Evolutionary conservation across 148 eudicot genomes (phyloP), one percentile per base, ranked within the genome.

Genomic region (Rheum nobile): DNA sequence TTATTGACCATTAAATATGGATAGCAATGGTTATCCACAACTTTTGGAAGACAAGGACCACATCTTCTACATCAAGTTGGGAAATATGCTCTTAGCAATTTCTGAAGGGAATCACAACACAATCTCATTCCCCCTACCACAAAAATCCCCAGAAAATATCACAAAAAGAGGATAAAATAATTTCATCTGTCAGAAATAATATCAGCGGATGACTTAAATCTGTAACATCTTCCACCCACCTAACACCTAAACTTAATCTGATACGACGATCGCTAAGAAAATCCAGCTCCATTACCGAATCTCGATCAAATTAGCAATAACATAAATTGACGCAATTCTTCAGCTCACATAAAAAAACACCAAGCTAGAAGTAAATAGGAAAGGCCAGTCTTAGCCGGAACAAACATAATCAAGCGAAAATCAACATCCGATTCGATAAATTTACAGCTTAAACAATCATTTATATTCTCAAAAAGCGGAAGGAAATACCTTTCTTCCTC

Each of bases 401-500:
- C 10, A 46, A 16, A n/a, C n/a, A n/a, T n/a, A n/a, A n/a, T 1
- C 7, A 6, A 43, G 44, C 31, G 17, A 43, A 17, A 9, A 57
- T 11, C 6, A 13, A 44, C 73, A 78, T 54, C 5, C 24, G 57
- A 55, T 48, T 74, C 39, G 35, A 44, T 9, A 2, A 8, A 52
- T 24, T 55, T 13, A 61, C 10, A 55, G 28, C 34, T 41, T 34
- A 74, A 57, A 28, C 24, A 4, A 65, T 24, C 24, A 55, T 24
- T 12, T 24, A 12, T 1, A 35, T 46, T 73, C 7, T 22, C 6
- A 72, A 8, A 34, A 35, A 73, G 41, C n/a, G 32, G 21, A 31
- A 61, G 17, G 57, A 8, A 52, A 0, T 5, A 93, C 95, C 97
- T 88, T 85, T 91, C 76, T 93, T 93, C 35, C 95, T 83, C 34